Conservation (phyloP, 345 rosid species). For the Gossypioides kirkii region DNA sequence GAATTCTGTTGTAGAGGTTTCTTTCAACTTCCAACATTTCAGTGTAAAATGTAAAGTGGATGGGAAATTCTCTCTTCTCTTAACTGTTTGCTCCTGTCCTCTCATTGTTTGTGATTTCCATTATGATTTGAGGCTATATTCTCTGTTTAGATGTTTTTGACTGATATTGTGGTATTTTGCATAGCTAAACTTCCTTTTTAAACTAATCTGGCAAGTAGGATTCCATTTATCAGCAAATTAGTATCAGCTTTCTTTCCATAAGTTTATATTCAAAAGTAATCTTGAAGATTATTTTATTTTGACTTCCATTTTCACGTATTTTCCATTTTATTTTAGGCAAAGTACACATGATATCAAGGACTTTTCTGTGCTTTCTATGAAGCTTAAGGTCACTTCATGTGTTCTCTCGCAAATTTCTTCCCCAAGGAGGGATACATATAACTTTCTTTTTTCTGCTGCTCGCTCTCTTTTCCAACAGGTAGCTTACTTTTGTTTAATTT, state of each 20-base stretch:
- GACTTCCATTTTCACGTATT: not conserved
- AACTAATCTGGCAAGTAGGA: not conserved
- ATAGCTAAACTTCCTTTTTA: not conserved
- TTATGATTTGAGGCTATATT: not conserved
- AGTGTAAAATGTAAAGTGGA: not conserved
- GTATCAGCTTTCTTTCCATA: not conserved
- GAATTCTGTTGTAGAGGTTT: not conserved
- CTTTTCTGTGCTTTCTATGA: slow-evolving; percentile 38
- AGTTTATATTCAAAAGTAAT: not conserved
- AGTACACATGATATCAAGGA: slow-evolving; percentile 48
- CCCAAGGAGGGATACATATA: slow-evolving; percentile 28
- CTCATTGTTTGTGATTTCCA: not conserved
- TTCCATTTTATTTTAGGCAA: slow-evolving; percentile 36
- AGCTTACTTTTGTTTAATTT: slow-evolving; percentile 11
- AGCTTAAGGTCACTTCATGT: slow-evolving; percentile 50
- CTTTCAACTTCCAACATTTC: not conserved
- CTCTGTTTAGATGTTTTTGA: not conserved
- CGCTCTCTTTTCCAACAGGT: slow-evolving; percentile 71
- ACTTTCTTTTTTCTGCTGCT: slow-evolving; percentile 50
- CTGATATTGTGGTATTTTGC: not conserved
- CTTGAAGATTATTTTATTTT: not conserved
- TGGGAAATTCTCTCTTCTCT: not conserved
- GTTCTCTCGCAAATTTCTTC: slow-evolving; percentile 50
- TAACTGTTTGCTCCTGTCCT: not conserved
- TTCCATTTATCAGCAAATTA: not conserved